Evolutionary conservation across 495 filamentous ascomycete genomes (phyloP).

Genomic region (Pyrenopolyporus hunteri): DNA sequence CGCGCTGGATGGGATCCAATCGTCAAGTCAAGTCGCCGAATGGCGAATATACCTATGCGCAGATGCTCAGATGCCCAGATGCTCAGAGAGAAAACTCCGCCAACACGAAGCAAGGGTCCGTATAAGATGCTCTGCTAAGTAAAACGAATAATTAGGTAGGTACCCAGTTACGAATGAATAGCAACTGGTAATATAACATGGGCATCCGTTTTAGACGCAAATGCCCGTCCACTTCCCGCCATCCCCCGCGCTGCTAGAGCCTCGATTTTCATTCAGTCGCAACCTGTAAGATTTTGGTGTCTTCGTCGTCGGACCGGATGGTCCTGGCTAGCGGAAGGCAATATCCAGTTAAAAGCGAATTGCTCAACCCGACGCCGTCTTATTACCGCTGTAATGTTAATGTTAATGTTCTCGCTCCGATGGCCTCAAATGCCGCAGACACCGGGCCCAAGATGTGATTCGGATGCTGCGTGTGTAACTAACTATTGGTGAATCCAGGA

Average conservation of each 20-base stretch:
- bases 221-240: conserved; percentile 21
- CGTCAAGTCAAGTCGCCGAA: background rate
- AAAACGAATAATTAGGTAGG: conserved; percentile 23
- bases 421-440: conserved; percentile 11
- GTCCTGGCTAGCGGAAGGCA: conserved; percentile 17
- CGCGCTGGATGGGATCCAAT: background rate
- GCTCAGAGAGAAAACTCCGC: background rate
- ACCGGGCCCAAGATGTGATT: conserved; percentile 21
- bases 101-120: conserved; percentile 16
- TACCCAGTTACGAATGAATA: conserved; percentile 12
- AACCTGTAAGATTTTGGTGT: conserved; percentile 30
- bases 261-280: conserved; percentile 2
- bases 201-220: conserved; percentile 3
- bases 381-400: background rate
- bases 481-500: conserved; percentile 21
- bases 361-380: background rate
- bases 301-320: conserved; percentile 7
- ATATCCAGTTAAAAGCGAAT: background rate
- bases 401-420: conserved; percentile 5
- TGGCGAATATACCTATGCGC: too few species aligned
- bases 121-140: background rate
- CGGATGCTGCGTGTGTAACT: background rate
- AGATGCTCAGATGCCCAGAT: background rate
- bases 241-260: conserved; percentile 9
- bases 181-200: conserved; percentile 10